phyloP scores from a whole-genome alignment of 106 monocot species.

The Xerophyta viscosa region DNA sequence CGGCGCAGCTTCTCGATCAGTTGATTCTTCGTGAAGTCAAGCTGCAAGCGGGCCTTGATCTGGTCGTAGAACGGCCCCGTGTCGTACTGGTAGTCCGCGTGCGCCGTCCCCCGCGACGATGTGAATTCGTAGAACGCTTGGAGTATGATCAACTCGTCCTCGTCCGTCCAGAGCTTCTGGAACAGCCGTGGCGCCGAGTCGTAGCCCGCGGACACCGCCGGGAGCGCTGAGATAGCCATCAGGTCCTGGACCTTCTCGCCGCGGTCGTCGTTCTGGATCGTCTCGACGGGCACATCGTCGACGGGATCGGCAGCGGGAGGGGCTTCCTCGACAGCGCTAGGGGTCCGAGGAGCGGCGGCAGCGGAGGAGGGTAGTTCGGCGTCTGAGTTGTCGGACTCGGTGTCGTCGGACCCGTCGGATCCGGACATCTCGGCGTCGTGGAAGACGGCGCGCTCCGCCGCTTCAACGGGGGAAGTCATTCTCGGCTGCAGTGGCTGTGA shows the following conservation, averaged over 20 bases:
- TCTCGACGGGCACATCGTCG: too few species aligned
- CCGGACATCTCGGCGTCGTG: slow-evolving; percentile 5
- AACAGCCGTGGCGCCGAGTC: slow-evolving; percentile 38
- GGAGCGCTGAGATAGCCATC: not conserved
- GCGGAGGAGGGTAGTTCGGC: not conserved
- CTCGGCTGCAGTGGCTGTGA: not conserved
- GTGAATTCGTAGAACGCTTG: slow-evolving; percentile 87
- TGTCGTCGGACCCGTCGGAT: not conserved
- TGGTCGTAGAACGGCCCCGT: slow-evolving; percentile 98
- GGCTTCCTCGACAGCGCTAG: too few species aligned
- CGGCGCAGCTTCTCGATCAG: slow-evolving; percentile 93
- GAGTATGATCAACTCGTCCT: slow-evolving; percentile 84
- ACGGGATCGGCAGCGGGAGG: too few species aligned
- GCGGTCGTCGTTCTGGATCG: not conserved
- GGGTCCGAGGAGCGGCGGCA: not conserved
- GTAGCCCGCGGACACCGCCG: slow-evolving; percentile 11
- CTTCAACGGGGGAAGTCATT: not conserved
- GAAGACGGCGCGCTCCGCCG: not conserved
- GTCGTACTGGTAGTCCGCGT: slow-evolving; percentile 87
- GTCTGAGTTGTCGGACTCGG: slow-evolving; percentile 1
- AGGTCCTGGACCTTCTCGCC: not conserved
- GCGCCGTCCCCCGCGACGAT: slow-evolving; percentile 58
- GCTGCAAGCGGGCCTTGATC: slow-evolving; percentile 63
- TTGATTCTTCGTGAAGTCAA: slow-evolving; percentile 97
- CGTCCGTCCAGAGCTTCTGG: slow-evolving; percentile 93